phyloP scores from a whole-genome alignment of 2,329 filamentous ascomycete genomes.

The Calonectria montana region DNA sequence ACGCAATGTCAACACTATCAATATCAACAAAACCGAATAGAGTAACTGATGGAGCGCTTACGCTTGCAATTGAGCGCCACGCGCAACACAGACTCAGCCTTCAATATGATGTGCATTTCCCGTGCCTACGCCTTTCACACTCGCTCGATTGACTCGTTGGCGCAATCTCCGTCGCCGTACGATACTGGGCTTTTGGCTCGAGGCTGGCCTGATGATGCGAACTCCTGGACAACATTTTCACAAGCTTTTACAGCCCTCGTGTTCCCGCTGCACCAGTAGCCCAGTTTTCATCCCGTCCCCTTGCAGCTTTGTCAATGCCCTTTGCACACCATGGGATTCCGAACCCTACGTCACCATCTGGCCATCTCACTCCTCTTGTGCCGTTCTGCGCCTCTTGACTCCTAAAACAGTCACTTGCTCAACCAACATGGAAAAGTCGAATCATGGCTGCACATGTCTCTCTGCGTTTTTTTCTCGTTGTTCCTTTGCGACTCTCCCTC shows the following conservation, averaged over 20 bases:
- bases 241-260: conserved; percentile 2
- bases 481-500: conserved; percentile 10
- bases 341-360: conserved; percentile 41
- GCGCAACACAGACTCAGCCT: neutral
- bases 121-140: conserved; percentile 1
- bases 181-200: neutral
- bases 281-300: neutral
- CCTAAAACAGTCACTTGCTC: conserved; percentile 23
- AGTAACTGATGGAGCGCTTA: neutral
- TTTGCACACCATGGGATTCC: conserved; percentile 27
- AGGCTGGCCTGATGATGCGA: conserved; percentile 16
- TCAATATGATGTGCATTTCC: conserved; percentile 1
- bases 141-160: conserved; percentile 26
- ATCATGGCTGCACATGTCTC: conserved; percentile 35
- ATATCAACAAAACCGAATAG: conserved; percentile 21
- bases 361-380: conserved; percentile 15
- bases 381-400: conserved; percentile 3
- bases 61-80: conserved; percentile 22
- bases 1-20: neutral
- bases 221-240: conserved; percentile 13
- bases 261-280: conserved; percentile 4
- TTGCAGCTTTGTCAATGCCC: conserved; percentile 1
- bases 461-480: conserved; percentile 31
- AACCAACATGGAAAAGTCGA: conserved; percentile 36
- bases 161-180: conserved; percentile 16